Evolutionary conservation across 2,329 filamentous ascomycete species (phyloP).

Genomic region (Claviceps cyperi): DNA sequence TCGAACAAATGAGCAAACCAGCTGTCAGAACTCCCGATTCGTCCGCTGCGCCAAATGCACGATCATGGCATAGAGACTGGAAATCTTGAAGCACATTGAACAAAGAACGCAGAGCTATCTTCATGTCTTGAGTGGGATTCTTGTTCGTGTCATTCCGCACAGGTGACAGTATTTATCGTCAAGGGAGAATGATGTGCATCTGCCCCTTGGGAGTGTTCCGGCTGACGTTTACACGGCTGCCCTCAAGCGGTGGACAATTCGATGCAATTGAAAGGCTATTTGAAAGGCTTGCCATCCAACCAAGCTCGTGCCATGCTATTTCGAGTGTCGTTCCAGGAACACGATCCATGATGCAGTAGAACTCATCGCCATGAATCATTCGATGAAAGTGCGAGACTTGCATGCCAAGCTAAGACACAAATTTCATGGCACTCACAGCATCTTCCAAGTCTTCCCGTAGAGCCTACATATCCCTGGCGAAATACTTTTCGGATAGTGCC

Average conservation of each 20-base stretch:
- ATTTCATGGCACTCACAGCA: background rate
- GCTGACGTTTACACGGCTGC: background rate
- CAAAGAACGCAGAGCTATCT: too few species aligned
- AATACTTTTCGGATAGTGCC: background rate
- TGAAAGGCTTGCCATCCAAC: background rate
- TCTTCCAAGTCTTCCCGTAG: background rate
- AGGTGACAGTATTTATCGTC: background rate
- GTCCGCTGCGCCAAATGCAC: too few species aligned
- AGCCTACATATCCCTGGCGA: background rate
- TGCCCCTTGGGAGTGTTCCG: background rate
- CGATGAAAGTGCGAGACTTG: background rate
- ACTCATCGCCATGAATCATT: background rate
- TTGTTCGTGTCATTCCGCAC: too few species aligned
- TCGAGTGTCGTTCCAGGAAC: background rate
- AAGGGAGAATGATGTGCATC: background rate
- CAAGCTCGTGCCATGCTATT: background rate
- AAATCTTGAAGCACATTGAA: too few species aligned
- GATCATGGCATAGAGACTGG: too few species aligned
- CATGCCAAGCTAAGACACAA: background rate
- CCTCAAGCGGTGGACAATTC: background rate
- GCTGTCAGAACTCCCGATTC: too few species aligned
- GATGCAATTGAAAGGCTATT: background rate
- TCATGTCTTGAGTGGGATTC: too few species aligned
- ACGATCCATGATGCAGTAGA: background rate
- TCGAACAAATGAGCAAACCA: too few species aligned